Evolutionary conservation across 176 grass and related monocot genomes (phyloP).

Genomic region (Triticum monococcum): DNA sequence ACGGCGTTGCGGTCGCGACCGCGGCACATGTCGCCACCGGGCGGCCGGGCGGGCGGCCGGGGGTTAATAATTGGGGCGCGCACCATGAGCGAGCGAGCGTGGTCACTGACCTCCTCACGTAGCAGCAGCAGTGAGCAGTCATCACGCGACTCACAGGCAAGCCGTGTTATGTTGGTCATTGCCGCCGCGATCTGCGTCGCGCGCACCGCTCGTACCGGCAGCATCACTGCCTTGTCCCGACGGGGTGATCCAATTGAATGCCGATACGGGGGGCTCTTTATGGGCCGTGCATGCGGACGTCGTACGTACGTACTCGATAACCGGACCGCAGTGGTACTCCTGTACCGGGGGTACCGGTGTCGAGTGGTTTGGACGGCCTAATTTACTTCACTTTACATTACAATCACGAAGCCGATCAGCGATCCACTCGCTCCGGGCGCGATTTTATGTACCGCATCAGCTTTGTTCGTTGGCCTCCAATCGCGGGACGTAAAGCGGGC

Average conservation of each 20-base stretch:
- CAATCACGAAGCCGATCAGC: too few relatives aligned
- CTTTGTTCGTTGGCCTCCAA: background rate
- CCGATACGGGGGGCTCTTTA: background rate
- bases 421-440: background rate
- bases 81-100: background rate
- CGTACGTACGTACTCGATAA: background rate
- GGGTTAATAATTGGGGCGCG: background rate
- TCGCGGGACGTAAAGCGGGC: background rate
- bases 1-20: background rate
- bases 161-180: background rate
- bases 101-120: background rate
- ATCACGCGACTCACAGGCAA: background rate
- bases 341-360: background rate
- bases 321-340: background rate
- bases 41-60: background rate
- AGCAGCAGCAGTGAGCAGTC: too few relatives aligned
- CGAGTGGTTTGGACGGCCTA: slow-evolving; percentile 14
- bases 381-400: background rate
- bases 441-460: slow-evolving; percentile 16
- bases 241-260: background rate
- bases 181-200: background rate
- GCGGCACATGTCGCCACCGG: background rate
- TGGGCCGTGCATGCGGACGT: background rate
- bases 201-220: background rate
- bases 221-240: background rate